Evolutionary conservation across 352 stramenopile genomes (phyloP).

Genomic region (Globisporangium carolinianum): DNA sequence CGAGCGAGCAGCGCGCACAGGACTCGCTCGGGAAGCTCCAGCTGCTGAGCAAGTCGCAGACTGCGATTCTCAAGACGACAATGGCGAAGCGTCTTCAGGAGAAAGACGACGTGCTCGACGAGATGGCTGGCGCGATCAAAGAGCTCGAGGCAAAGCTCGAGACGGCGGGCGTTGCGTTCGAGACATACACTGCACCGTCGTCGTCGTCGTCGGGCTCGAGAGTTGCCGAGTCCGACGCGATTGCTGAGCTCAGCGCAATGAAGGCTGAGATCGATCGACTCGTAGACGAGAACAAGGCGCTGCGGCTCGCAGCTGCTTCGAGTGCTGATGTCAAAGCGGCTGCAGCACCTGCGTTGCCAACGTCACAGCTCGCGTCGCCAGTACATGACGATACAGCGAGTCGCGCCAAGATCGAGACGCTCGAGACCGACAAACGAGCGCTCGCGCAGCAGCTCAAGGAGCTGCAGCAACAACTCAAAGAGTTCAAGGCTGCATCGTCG

Average conservation of each 20-base stretch:
- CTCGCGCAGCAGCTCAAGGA: constrained; percentile 58
- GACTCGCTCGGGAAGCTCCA: constrained; percentile 79
- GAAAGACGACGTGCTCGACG: constrained; percentile 54
- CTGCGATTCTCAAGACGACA: constrained; percentile 75
- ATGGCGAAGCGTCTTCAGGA: constrained; percentile 78
- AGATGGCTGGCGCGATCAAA: constrained; percentile 56
- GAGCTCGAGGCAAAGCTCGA: constrained; percentile 56
- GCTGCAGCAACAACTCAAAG: constrained; percentile 44
- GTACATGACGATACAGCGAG: constrained; percentile 15
- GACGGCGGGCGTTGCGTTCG: constrained; percentile 31
- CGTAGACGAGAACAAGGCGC: constrained; percentile 55
- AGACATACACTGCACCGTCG: constrained; percentile 21
- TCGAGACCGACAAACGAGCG: constrained; percentile 48
- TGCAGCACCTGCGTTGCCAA: not conserved
- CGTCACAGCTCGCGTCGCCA: constrained; percentile 1
- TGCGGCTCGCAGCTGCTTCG: constrained; percentile 24
- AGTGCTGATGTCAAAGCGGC: not conserved
- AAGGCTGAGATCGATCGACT: constrained; percentile 70
- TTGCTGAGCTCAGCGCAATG: constrained; percentile 60
- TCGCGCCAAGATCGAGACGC: constrained; percentile 34
- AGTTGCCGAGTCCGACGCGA: constrained; percentile 28
- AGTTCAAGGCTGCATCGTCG: constrained; percentile 20
- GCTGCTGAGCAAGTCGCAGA: constrained; percentile 80
- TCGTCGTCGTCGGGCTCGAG: constrained; percentile 7
- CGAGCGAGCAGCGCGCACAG: constrained; percentile 66